Conservation (phyloP, 148 eudicot species). For the Cornus kousa region DNA sequence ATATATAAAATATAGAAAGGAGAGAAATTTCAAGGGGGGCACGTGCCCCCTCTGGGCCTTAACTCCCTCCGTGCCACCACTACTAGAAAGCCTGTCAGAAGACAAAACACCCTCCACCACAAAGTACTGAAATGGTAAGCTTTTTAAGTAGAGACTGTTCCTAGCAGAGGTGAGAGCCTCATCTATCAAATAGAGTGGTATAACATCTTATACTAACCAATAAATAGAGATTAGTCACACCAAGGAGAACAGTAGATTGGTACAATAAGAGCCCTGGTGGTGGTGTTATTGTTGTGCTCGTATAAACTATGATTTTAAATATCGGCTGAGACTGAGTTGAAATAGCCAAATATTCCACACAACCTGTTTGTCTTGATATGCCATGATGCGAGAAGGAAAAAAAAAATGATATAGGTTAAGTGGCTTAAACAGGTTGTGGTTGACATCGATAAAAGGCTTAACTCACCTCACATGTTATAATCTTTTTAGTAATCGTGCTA, state of each 20-base stretch:
- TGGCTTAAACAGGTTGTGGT: neutral
- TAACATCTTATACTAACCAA: neutral
- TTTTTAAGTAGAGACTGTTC: neutral
- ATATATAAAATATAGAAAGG: too few species aligned
- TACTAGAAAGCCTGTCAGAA: neutral
- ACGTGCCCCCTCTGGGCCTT: too few species aligned
- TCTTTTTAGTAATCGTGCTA: too few species aligned
- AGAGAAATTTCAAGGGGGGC: too few species aligned
- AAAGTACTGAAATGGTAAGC: neutral
- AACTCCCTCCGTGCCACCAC: too few species aligned
- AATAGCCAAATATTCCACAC: neutral
- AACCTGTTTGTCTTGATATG: neutral
- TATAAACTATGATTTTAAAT: neutral
- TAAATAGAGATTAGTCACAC: neutral
- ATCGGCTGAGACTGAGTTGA: neutral
- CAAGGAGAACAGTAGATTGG: neutral
- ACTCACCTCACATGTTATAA: neutral
- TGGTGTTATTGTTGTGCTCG: too few species aligned
- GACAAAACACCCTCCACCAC: neutral
- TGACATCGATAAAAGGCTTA: neutral
- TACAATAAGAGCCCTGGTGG: neutral
- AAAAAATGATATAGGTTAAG: too few species aligned
- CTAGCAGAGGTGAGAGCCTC: neutral
- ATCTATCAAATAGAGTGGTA: neutral
- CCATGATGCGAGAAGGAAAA: neutral